Conservation (phyloP, 2,329 filamentous ascomycete species). For the Thielaviopsis cerberus region DNA sequence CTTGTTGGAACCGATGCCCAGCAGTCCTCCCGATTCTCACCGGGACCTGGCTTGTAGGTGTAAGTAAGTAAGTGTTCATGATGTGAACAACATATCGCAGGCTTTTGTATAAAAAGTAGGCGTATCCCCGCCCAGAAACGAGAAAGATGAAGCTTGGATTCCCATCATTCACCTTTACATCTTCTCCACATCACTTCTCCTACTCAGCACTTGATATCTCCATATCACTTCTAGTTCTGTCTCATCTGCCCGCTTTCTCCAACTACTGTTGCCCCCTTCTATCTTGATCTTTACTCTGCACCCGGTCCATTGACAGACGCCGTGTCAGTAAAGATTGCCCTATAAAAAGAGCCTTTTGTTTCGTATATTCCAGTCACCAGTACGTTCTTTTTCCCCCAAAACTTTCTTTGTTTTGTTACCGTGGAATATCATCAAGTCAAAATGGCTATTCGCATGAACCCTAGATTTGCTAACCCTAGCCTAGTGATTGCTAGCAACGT, state of each 20-base stretch:
- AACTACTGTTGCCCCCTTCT: neutral
- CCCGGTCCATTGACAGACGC: neutral
- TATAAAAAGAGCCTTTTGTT: constrained; percentile 1
- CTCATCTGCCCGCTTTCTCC: neutral
- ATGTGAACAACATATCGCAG: too few species aligned
- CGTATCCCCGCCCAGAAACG: constrained; percentile 1
- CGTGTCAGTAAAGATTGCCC: neutral
- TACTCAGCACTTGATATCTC: neutral
- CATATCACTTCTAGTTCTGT: neutral
- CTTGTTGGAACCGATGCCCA: too few species aligned
- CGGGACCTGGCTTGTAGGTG: neutral
- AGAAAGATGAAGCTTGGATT: neutral
- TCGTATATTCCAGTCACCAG: neutral
- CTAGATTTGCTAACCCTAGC: constrained; percentile 5
- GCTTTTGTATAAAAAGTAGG: constrained; percentile 10
- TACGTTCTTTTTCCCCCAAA: neutral
- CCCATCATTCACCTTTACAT: constrained; percentile 1
- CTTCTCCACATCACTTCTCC: neutral
- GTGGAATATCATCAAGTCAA: neutral
- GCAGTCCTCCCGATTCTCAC: constrained; percentile 5
- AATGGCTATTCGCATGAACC: constrained; percentile 1
- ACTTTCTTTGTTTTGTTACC: neutral
- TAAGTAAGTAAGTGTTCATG: neutral
- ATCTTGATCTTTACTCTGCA: neutral
- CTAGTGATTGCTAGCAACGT: constrained; percentile 42